Conservation (phyloP, 1,284 basidiomycete genomes). For the Apiotrichum gracile region DNA sequence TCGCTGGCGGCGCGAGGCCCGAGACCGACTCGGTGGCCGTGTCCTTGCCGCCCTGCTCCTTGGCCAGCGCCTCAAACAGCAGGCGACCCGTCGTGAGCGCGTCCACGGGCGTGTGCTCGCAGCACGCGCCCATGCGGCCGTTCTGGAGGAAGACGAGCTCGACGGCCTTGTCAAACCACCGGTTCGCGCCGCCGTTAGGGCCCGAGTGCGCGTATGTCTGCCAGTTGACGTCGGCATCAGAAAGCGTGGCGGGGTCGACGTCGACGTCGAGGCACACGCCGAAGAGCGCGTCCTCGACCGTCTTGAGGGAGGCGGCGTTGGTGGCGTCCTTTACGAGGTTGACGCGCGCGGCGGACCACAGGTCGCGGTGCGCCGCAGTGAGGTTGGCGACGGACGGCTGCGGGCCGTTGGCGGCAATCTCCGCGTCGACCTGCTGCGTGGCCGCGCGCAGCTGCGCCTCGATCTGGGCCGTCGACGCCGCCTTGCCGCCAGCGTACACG, state of each 20-base stretch:
- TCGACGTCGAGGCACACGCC: constrained; percentile 13
- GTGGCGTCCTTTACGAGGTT: not conserved
- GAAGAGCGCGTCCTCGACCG: constrained; percentile 6
- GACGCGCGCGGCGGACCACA: constrained; percentile 7
- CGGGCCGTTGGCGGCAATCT: not conserved
- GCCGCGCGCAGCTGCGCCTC: constrained; percentile 6
- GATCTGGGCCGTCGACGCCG: constrained; percentile 9
- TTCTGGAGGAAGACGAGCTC: constrained; percentile 12
- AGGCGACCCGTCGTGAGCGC: constrained; percentile 13
- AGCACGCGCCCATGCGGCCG: constrained; percentile 13
- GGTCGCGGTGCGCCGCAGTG: constrained; percentile 11
- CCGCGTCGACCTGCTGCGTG: not conserved
- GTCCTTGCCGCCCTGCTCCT: not conserved
- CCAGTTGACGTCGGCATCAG: constrained; percentile 5
- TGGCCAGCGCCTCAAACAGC: constrained; percentile 7
- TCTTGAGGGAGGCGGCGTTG: constrained; percentile 4
- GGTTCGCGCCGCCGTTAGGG: constrained; percentile 4
- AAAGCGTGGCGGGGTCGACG: constrained; percentile 2
- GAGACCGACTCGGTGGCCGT: not conserved
- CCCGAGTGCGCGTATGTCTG: constrained; percentile 4
- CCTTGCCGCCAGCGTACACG: constrained; percentile 5
- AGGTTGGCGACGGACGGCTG: constrained; percentile 9
- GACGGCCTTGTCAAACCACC: constrained; percentile 16
- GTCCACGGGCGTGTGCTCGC: constrained; percentile 16
- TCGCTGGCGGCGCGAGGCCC: constrained; percentile 1